A percentile compares a stretch with the other conserved stretches of the same genome.
Evolutionary conservation across 2,329 filamentous ascomycete species (phyloP).

Genomic region (Fusarium burgessii): DNA sequence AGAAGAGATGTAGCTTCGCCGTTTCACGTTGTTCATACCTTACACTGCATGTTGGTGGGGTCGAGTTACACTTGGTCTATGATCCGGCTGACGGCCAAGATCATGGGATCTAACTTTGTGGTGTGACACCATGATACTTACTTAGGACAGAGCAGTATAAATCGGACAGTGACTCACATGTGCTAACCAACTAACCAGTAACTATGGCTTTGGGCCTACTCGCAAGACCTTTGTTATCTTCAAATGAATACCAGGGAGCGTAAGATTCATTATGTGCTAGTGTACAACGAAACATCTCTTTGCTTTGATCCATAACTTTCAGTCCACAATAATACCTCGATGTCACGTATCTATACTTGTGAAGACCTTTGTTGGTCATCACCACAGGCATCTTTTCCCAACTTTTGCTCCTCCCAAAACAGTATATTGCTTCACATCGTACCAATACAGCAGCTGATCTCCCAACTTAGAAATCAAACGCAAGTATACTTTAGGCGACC

Average conservation of each 20-base stretch:
- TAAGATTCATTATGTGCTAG: conserved; percentile 44
- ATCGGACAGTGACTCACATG: neutral
- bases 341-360: conserved; percentile 23
- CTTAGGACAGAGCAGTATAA: too few species aligned
- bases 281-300: conserved; percentile 36
- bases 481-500: conserved; percentile 32
- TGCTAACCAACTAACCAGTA: neutral
- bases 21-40: conserved; percentile 31
- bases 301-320: conserved; percentile 1
- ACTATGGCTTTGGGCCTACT: neutral
- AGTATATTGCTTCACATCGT: conserved; percentile 29
- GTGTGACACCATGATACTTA: conserved; percentile 1
- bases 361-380: conserved; percentile 10
- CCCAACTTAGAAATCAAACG: conserved; percentile 32
- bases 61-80: conserved; percentile 27
- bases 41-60: conserved; percentile 39
- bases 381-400: conserved; percentile 17
- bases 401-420: conserved; percentile 33
- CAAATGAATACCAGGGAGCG: conserved; percentile 26
- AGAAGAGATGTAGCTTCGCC: conserved; percentile 20
- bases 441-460: conserved; percentile 28
- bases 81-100: conserved; percentile 35
- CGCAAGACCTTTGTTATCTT: neutral
- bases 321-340: conserved; percentile 1
- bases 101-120: conserved; percentile 30